These are phyloP conservation scores for Encephalitozoon intestinalis DNA, from an alignment of 371 early-diverging fungal species.

Conservation along the genomic window DNA sequence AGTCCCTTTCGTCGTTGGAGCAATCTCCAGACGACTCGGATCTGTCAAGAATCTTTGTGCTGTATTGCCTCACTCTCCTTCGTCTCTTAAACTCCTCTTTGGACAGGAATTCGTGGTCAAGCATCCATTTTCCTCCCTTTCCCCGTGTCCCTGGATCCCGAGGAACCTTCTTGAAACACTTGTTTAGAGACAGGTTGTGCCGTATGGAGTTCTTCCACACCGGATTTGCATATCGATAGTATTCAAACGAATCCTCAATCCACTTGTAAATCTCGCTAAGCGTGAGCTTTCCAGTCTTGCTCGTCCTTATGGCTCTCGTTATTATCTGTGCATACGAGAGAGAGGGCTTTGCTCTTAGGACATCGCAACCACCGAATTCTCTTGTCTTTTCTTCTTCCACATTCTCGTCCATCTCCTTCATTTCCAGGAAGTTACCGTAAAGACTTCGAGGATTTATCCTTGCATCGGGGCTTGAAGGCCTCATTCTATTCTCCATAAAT, in stretches of 20 bases:
- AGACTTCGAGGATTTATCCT: constrained; percentile 28
- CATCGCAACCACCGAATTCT: background rate
- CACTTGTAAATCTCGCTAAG: constrained; percentile 59
- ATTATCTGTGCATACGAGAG: constrained; percentile 60
- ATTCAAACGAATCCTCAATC: constrained; percentile 57
- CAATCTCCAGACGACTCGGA: background rate
- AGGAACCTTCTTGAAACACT: constrained; percentile 59
- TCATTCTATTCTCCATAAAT: background rate
- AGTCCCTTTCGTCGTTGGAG: background rate
- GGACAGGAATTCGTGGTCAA: constrained; percentile 20
- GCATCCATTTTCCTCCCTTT: constrained; percentile 59
- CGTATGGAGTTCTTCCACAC: constrained; percentile 62
- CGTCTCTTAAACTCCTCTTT: constrained; percentile 18
- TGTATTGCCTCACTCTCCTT: background rate
- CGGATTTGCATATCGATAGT: constrained; percentile 54
- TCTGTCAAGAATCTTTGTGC: background rate
- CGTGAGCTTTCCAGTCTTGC: constrained; percentile 42
- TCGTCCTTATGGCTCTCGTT: constrained; percentile 47
- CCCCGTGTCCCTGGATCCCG: constrained; percentile 47
- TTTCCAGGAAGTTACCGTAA: background rate
- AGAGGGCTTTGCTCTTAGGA: constrained; percentile 43
- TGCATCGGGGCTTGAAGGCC: background rate
- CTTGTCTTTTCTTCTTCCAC: background rate
- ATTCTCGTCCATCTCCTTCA: background rate
- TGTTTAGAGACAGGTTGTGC: constrained; percentile 61